Evolutionary conservation across 1,139 yeast species (phyloP), one percentile per base, ranked within the genome.

Genomic region (Saccharomycopsis hybrid): DNA sequence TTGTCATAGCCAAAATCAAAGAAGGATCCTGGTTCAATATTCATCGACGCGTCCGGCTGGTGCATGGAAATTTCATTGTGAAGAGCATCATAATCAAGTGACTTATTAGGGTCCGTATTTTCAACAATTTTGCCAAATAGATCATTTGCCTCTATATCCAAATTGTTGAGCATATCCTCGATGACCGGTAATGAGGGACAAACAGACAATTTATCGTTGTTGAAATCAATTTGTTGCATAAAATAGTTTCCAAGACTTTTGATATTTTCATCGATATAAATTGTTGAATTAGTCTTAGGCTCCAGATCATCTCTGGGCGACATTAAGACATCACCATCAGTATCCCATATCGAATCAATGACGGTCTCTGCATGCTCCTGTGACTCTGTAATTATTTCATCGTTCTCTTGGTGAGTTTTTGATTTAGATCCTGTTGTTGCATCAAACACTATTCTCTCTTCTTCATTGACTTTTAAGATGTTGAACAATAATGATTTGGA

Each of bases 401-500:
- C 18, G 18, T 18, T 18, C 18, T 18, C 18, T 18, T 18, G 18
- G 18, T 18, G 18, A 18, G 18, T 18, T 18, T 18, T 18, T 18
- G 18, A 18, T 18, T 18, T 18, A 18, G 18, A 18, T 18, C 18
- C 18, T 18, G 18, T 18, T 18, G 57, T 82, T 0, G 73, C 70
- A 56, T 69, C 73, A 55, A 70, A 69, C 1, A 67, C 67, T 3
- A 69, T 68, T 54, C 71, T 62, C 28, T 7, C n/a, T 7, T 40
- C 31, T 25, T 40, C 1, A 62, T 59, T 85, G 24, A 82, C 73
- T 49, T 70, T 70, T 50, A 90, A 72, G 1, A 90, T 80, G 58
- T 88, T 89, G 59, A 88, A 67, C 47, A 90, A 68, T 51, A 90
- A 69, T 49, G 95, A 85, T 60, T 84, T 87, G 7, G 97, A 90